Evolutionary conservation across 305 asterid species (phyloP).

Genomic region (Solanum aculeatissimum): DNA sequence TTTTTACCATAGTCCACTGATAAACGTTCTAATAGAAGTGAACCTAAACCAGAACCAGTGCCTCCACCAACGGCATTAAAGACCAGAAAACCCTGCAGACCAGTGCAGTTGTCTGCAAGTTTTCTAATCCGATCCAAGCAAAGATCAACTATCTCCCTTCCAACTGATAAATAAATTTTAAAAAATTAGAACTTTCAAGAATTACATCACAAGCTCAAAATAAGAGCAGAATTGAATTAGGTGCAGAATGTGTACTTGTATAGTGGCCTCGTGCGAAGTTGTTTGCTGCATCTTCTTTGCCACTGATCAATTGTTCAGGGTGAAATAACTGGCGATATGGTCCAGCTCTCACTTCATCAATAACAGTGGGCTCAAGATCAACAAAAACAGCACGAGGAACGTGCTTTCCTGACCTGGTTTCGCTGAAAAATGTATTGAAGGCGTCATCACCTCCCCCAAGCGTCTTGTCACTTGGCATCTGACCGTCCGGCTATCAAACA

Average conservation of each 20-base stretch:
- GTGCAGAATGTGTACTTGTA: background rate
- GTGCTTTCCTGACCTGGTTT: constrained; percentile 2
- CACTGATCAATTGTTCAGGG: constrained; percentile 6
- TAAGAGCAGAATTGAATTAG: background rate
- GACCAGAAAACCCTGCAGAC: constrained; percentile 3
- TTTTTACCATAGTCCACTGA: constrained; percentile 5
- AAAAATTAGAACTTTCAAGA: background rate
- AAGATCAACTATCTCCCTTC: constrained; percentile 7
- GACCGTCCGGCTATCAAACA: background rate
- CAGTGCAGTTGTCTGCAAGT: constrained; percentile 2
- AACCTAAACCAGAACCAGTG: constrained; percentile 6
- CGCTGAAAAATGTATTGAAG: constrained; percentile 4
- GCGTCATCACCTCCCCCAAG: background rate
- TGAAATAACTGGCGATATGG: constrained; percentile 3
- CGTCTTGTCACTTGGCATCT: constrained; percentile 2
- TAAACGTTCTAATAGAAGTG: constrained; percentile 1
- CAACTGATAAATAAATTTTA: background rate
- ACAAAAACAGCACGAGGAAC: constrained; percentile 4
- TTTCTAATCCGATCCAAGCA: constrained; percentile 7
- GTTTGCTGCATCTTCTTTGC: constrained; percentile 6
- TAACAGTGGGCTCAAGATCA: constrained; percentile 6
- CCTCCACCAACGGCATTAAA: constrained; percentile 9
- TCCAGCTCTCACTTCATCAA: constrained; percentile 6
- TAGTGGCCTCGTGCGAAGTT: constrained; percentile 6
- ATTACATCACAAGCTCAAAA: background rate